phyloP scores from a whole-genome alignment of 164 flowering plant species.

The Stephania yunnanensis region DNA sequence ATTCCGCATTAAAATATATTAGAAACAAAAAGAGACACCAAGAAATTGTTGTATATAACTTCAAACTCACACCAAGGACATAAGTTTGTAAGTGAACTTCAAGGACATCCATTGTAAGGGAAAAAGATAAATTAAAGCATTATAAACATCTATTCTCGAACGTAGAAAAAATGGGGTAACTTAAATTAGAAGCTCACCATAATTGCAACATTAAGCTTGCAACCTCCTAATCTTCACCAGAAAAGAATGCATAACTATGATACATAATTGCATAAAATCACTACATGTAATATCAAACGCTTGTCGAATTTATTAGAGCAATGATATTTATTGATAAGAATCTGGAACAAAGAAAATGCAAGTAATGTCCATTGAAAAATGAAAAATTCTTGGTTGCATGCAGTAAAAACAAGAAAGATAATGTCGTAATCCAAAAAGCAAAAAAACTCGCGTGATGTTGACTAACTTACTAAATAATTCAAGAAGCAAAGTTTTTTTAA shows the following conservation, averaged over 20 bases:
- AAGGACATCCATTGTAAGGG: background rate
- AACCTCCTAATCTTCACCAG: conserved; percentile 94
- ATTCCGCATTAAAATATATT: background rate
- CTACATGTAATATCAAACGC: background rate
- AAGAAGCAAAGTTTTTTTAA: too few species aligned
- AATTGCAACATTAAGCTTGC: conserved; percentile 93
- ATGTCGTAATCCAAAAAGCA: too few species aligned
- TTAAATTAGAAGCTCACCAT: conserved; percentile 42
- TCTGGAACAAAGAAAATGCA: background rate
- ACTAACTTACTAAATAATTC: too few species aligned
- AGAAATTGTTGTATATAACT: background rate
- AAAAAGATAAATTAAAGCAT: background rate
- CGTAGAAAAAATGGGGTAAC: background rate
- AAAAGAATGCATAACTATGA: conserved; percentile 85
- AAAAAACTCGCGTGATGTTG: too few species aligned
- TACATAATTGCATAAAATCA: conserved; percentile 1
- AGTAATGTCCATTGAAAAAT: background rate
- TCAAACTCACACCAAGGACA: background rate
- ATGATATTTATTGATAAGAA: background rate
- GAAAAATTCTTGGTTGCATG: too few species aligned
- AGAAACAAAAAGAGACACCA: background rate
- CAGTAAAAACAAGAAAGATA: too few species aligned
- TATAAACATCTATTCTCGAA: background rate
- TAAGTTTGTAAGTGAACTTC: background rate
- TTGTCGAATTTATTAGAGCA: background rate